Percentiles rank a stretch among this genome's conserved stretches.
phyloP scores from a whole-genome alignment of 1,284 basidiomycete genomes.

The Sanghuangporus baumii region DNA sequence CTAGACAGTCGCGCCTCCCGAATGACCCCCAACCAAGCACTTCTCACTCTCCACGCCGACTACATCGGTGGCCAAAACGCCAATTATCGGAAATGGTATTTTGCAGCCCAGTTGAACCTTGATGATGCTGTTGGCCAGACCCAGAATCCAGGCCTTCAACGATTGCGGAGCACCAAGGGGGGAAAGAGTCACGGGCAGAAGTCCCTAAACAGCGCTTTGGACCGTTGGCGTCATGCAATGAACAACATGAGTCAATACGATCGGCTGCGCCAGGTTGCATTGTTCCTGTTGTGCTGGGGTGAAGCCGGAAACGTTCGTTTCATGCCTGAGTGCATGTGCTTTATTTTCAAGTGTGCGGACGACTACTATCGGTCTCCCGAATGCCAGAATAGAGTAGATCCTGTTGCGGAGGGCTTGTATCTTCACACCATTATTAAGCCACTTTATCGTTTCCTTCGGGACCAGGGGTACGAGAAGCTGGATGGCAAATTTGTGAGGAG shows the following conservation, averaged over 20 bases:
- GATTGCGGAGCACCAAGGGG: conserved; percentile 60
- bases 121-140: conserved; percentile 97
- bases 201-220: conserved; percentile 87
- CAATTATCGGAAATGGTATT: conserved; percentile 99
- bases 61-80: conserved; percentile 98
- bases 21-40: conserved; percentile 97
- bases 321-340: conserved; percentile 95
- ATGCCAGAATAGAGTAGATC: conserved; percentile 92
- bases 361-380: conserved; percentile 99
- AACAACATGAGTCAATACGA: conserved; percentile 99
- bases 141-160: conserved; percentile 89
- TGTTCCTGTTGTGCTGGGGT: conserved; percentile 97
- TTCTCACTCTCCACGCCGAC: conserved; percentile 94
- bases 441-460: conserved; percentile 92
- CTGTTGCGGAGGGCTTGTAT: conserved; percentile 94
- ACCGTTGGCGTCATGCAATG: conserved; percentile 98
- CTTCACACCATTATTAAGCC: conserved; percentile 92
- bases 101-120: conserved; percentile 97
- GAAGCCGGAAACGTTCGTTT: conserved; percentile 98
- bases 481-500: conserved; percentile 94
- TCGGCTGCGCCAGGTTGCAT: conserved; percentile 90
- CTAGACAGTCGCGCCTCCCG: conserved; percentile 96
- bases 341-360: conserved; percentile 99
- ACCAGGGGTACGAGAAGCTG: conserved; percentile 94
- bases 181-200: conserved; percentile 64